Evolutionary conservation across 208 protist species (phyloP), one percentile per base, ranked within the genome.

Genomic region (Herpetomonas tarakana): DNA sequence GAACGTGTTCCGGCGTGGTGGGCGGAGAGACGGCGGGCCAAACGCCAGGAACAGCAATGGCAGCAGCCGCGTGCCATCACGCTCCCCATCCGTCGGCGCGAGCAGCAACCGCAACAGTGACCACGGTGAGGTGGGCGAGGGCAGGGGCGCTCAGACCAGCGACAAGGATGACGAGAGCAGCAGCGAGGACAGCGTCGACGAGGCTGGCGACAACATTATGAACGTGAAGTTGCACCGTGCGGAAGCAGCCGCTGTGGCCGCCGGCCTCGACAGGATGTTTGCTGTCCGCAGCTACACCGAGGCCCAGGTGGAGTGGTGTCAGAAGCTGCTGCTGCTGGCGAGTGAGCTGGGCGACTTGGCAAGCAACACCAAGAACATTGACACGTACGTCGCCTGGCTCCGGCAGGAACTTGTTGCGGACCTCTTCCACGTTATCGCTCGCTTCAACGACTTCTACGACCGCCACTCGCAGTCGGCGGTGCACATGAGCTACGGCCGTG

Each of bases 221-320:
- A 71, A 66, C 27, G 76, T 85, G 46, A 71, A 65, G 31, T 62
- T 94, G 61, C 76, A 84, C 54, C 78, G 78, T 7, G 38, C 78
- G 0, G 88, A 94, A 62, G 70, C 72, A 4, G 80, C 76, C 0
- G 84, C 83, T 0, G 78, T 92, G 3, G 74, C 80, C 2, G 75
- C 76, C 3, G 88, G 88, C 18, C 77, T 94, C 6, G 84, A 92
- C 55, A 74, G 74, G 3, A 52, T 79, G 7, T 92, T 94, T 52
- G 82, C 65, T 19, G 51, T 80, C 16, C 81, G 88, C 30, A 75
- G 62, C 62, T 84, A 52, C 67, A 94, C 84, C 2, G 84, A 90
- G 68, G 70, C 72, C 26, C 88, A 94, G 67, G 88, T 92, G 53
- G 78, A 89, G 64, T 94, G 84, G 85, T 84, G 79, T 60, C 88